Evolutionary conservation across 2,329 filamentous ascomycete species (phyloP).

Genomic region (Ophiostoma quercus): DNA sequence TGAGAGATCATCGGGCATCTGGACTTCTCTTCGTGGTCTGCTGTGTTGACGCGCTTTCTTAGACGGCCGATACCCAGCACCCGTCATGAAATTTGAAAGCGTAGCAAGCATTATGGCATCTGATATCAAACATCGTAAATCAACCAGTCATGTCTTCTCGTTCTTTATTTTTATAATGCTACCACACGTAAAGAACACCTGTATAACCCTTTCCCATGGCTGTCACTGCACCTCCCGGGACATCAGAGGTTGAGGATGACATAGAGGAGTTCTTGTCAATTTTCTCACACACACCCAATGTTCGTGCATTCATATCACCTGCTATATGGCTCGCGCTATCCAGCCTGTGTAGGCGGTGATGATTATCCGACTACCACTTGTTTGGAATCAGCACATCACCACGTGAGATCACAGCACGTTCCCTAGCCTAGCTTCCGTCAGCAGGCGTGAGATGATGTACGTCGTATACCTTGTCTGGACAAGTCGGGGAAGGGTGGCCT

Average conservation of each 20-base stretch:
- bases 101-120: not conserved
- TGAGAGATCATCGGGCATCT: not conserved
- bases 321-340: not conserved
- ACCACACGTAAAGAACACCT: not conserved
- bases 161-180: not conserved
- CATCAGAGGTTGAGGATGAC: not conserved
- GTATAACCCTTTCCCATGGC: slow-evolving; percentile 2
- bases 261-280: not conserved
- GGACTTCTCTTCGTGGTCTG: not conserved
- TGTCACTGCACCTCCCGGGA: not conserved
- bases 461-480: not conserved
- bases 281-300: not conserved
- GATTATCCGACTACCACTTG: not conserved
- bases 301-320: not conserved
- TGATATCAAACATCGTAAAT: not conserved
- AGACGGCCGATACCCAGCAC: not conserved
- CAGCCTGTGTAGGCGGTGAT: not conserved
- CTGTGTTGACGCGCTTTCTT: not conserved
- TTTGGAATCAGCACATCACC: slow-evolving; percentile 6
- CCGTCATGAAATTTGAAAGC: not conserved
- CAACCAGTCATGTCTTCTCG: not conserved
- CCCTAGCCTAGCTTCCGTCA: not conserved
- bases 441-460: not conserved
- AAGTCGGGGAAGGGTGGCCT: not conserved
- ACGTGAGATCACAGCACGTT: not conserved